Base-by-base conservation (phyloP, 306 rosid species). In the Datisca glomerata region DNA sequence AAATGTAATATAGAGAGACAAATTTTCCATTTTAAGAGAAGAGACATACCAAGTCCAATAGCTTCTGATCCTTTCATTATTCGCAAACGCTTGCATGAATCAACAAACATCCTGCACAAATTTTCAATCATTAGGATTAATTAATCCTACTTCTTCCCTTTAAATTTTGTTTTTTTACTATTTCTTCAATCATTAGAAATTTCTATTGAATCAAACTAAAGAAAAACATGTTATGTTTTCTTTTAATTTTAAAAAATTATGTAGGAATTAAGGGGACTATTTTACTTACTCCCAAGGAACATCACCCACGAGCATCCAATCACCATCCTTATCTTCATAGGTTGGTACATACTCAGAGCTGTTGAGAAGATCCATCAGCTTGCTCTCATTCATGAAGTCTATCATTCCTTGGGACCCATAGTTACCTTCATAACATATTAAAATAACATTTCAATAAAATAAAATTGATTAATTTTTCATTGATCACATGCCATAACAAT, bases 301-400 rank as follows among this genome's bases (percentile, higher is more conserved):
- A 73, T 89, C 98, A 31, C 98, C 98, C 53, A 89, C 98, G 51
- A 91, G 94, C 98, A 91, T 91, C 98, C 98, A 91, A 43, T 91
- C 98, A 13, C 98, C 92, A 60, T 91, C 96, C 92, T 80, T 91
- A 71, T 91, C 98, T 69, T 91, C 94, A 80, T 91, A 91, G 68
- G 78, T 72, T 48, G 98, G 98, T 67, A 91, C 96, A 71, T 91
- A 91, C 57, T 91, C 96, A 69, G 94, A 80, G 43, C 96, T 91
- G 76, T 84, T 84, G 28, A 84, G 86, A 59, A 91, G 92, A 80
- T 91, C 96, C 98, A 91, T 91, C 79, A 91, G 66, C 78, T 91
- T 91, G 58, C 94, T 80, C 64, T 91, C 94, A 53, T 84, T 91
- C 96, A 91, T 91, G 82, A 91, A 91, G 72, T 91, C 96, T 75